Percentiles rank a stretch among this genome's conserved stretches.
phyloP scores from a whole-genome alignment of 2,329 filamentous ascomycete genomes.

The Akanthomyces dipterigenus region DNA sequence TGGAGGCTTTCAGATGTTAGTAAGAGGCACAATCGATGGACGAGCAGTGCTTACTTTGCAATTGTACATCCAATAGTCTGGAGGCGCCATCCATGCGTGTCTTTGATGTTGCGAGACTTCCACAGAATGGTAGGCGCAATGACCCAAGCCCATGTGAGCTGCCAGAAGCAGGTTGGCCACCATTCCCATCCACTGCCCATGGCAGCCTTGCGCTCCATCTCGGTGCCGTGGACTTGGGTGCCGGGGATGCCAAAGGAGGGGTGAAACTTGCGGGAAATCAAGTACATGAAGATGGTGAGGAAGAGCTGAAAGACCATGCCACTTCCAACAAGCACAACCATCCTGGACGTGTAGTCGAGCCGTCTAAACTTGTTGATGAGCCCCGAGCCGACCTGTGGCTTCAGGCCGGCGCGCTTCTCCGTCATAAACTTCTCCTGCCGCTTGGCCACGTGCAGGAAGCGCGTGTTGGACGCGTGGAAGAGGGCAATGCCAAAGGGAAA shows the following conservation, averaged over 20 bases:
- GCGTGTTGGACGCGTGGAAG: conserved; percentile 57
- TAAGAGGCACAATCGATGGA: no score
- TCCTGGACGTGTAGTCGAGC: conserved; percentile 37
- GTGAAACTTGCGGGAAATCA: conserved; percentile 58
- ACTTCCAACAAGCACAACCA: conserved; percentile 42
- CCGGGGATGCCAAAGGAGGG: conserved; percentile 51
- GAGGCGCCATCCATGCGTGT: conserved; percentile 57
- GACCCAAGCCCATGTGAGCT: conserved; percentile 54
- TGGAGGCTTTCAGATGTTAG: conserved; percentile 8
- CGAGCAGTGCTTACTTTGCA: conserved; percentile 27
- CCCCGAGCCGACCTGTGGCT: conserved; percentile 18
- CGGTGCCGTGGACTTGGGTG: conserved; percentile 49
- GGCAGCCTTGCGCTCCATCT: conserved; percentile 38
- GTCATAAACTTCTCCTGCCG: conserved; percentile 33
- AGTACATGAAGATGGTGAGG: conserved; percentile 50
- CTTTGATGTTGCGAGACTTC: conserved; percentile 52
- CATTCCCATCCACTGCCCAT: conserved; percentile 56
- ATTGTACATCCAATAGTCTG: conserved; percentile 49
- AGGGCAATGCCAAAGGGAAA: conserved; percentile 58
- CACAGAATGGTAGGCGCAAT: conserved; percentile 54
- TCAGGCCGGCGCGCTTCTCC: background rate
- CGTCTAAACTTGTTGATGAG: conserved; percentile 24
- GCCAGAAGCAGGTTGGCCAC: conserved; percentile 56
- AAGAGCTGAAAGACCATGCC: conserved; percentile 52
- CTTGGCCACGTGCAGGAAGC: conserved; percentile 51